phyloP scores from a whole-genome alignment of 2,329 filamentous ascomycete species.

The Hypoxylon sp. region DNA sequence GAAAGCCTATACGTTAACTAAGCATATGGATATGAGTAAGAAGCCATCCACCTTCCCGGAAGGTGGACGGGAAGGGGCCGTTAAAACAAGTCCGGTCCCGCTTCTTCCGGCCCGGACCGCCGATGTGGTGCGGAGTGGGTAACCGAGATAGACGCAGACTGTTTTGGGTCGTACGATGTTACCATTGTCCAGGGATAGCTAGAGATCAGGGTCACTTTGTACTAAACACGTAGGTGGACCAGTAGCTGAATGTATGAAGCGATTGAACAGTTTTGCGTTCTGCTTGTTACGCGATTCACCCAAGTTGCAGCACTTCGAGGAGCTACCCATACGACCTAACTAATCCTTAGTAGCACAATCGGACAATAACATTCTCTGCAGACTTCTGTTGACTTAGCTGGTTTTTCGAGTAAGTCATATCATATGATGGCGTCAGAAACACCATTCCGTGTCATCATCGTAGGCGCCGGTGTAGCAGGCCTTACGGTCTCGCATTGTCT shows the following conservation, averaged over 20 bases:
- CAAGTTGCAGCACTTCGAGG: not conserved
- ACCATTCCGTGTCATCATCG: constrained; percentile 34
- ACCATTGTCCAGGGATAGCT: not conserved
- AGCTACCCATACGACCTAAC: not conserved
- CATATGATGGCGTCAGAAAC: constrained; percentile 3
- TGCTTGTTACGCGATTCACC: not conserved
- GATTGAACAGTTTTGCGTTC: not conserved
- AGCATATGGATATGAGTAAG: not conserved
- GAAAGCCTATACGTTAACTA: not conserved
- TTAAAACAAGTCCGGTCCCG: not conserved
- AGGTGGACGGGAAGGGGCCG: not conserved
- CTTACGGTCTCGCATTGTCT: constrained; percentile 59
- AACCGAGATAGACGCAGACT: not conserved
- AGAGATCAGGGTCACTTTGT: constrained; percentile 1
- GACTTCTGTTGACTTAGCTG: not conserved
- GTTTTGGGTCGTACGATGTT: not conserved
- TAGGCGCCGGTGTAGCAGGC: constrained; percentile 52
- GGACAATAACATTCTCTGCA: not conserved
- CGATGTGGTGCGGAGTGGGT: not conserved
- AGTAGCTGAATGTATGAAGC: not conserved
- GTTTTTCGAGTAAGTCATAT: not conserved
- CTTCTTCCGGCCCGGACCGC: not conserved
- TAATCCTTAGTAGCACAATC: not conserved
- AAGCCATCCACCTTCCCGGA: not conserved
- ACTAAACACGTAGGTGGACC: constrained; percentile 3